These are phyloP conservation scores for Graphilbum sp. DNA, from an alignment of 2,329 filamentous ascomycete genomes.

Conservation along the genomic window DNA sequence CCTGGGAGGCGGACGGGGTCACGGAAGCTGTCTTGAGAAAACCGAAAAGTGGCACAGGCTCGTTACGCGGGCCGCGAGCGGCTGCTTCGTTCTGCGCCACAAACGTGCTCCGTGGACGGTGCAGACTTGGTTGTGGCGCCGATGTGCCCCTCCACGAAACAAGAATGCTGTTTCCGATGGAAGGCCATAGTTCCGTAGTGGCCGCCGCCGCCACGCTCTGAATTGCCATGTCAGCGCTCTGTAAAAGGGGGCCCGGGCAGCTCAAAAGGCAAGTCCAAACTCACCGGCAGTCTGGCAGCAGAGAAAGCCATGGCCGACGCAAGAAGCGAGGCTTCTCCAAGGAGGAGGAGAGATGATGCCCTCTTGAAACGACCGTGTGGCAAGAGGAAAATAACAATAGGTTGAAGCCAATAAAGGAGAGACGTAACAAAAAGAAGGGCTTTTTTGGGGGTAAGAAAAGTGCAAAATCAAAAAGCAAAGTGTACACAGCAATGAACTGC, in stretches of 20 bases:
- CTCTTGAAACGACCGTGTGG: no score
- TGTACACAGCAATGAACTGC: no score
- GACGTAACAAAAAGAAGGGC: not conserved
- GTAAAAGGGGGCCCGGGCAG: no score
- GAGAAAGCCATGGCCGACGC: conserved; percentile 4
- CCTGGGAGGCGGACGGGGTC: conserved; percentile 9
- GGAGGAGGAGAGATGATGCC: no score
- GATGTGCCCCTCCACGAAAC: conserved; percentile 17
- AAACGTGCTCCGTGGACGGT: no score
- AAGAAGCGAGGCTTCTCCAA: no score
- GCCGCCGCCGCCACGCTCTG: conserved; percentile 21
- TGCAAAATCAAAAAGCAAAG: no score
- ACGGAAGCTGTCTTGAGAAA: conserved; percentile 16
- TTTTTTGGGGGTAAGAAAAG: no score
- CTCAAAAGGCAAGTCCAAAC: not conserved
- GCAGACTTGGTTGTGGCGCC: no score
- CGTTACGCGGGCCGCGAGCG: no score
- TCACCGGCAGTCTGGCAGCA: conserved; percentile 7
- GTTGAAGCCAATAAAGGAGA: not conserved
- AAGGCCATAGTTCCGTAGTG: conserved; percentile 28
- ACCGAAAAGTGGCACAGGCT: conserved; percentile 14
- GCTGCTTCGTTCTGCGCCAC: no score
- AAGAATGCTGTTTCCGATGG: conserved; percentile 23
- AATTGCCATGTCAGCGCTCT: not conserved
- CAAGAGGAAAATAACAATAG: not conserved